Evolutionary conservation across 768 basidiomycete genomes (phyloP).

Genomic region (Naganishia kalamii): DNA sequence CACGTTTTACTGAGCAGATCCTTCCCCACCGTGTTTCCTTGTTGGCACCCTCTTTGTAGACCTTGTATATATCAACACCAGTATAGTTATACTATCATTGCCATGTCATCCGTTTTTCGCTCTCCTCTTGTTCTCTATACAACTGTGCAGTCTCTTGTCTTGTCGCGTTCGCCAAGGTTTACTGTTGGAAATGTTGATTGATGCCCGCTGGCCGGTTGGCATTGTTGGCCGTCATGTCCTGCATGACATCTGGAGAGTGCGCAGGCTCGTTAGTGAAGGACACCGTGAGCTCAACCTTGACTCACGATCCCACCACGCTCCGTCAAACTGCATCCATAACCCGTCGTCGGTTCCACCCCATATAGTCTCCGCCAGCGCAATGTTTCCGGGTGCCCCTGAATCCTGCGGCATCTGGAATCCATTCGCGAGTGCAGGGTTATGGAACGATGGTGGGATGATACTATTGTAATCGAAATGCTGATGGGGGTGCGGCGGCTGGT

Average conservation of each 20-base stretch:
- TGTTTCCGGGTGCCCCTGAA: neutral
- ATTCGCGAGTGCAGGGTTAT: neutral
- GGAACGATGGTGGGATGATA: neutral
- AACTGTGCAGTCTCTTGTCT: neutral
- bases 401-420: constrained; percentile 4
- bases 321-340: constrained; percentile 19
- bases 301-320: constrained; percentile 21
- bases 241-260: neutral
- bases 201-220: neutral
- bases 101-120: neutral
- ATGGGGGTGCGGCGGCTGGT: neutral
- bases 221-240: constrained; percentile 8
- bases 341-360: constrained; percentile 13
- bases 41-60: neutral
- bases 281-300: neutral
- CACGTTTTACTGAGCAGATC: constrained; percentile 15
- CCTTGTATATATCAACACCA: neutral
- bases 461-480: neutral
- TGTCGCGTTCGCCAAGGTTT: neutral
- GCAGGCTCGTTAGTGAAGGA: neutral
- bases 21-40: constrained; percentile 2
- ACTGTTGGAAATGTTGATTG: neutral
- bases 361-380: neutral
- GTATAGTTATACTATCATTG: neutral
- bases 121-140: neutral